Conservation (phyloP, 148 eudicot species). For the Rhododendron ferrugineum region DNA sequence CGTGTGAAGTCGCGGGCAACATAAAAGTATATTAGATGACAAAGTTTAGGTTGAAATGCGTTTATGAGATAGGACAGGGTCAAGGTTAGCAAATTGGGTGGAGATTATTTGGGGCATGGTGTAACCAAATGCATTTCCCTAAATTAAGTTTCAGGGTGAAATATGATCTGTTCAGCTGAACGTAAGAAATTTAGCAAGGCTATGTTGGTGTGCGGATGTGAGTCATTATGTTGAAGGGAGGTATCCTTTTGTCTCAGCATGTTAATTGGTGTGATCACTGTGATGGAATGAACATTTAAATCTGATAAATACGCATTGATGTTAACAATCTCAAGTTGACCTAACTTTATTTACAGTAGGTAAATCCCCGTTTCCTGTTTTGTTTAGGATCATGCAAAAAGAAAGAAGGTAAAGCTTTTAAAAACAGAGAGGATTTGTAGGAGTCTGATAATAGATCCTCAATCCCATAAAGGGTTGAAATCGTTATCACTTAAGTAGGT, state of each 20-base stretch:
- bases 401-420: neutral
- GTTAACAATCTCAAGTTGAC: neutral
- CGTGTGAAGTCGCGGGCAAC: neutral
- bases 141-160: neutral
- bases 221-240: neutral
- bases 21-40: neutral
- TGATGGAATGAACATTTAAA: neutral
- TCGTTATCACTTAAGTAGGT: neutral
- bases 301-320: neutral
- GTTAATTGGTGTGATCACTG: neutral
- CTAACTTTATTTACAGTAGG: neutral
- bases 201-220: neutral
- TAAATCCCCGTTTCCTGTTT: neutral
- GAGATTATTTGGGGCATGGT: neutral
- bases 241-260: neutral
- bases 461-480: neutral
- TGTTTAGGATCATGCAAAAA: neutral
- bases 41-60: neutral
- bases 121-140: neutral
- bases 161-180: neutral
- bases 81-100: neutral
- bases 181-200: neutral
- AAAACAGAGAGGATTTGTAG: neutral
- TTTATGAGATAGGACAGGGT: no score
- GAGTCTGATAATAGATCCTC: neutral